Evolutionary conservation across 768 basidiomycete genomes (phyloP), one percentile per base, ranked within the genome.

Genomic region (button mushroom (Agaricus bisporus)): DNA sequence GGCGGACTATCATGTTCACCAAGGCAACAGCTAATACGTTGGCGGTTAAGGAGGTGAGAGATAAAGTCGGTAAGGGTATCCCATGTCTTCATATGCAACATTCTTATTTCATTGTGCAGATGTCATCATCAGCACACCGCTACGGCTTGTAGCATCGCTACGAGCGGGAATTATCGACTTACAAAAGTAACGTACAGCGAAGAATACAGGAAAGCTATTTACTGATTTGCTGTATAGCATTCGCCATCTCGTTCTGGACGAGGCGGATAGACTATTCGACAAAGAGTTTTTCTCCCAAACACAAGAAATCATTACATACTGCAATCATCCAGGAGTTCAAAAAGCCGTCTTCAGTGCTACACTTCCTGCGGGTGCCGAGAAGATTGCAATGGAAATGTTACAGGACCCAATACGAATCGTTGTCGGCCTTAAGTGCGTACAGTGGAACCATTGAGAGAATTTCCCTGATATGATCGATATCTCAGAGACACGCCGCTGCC

Each of bases 281-380:
- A 60, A 79, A 5, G 95, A 95, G 62, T 99, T 99, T 68, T 70
- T 92, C 51, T 72, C 80, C 9, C 95, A 98, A 72, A 81, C 92
- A 1, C 80, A 93, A 71, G 95, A 95, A 67, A 85, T 98, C 49
- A 69, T 95, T 11, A 80, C 79, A 2, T 80, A 88, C 15, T 97
- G 93, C 61, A 81, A 81, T 0, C 74, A 86, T 64, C 66, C 80
- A 2, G 67, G 72, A 1, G 57, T 94, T 1, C 91, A 91, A 65
- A 97, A 93, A 61, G 88, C 88, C 2, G 84, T 98, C 17, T 93
- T 98, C 67, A 94, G 91, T 60, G 97, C 97, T 1, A 99, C 97
- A 0, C 81, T 99, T 41, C 95, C 95, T 15, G 85, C 90, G 10
- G 82, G 84, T 9, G 86, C 81, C 0, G 97, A 99, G 67, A 89